Evolutionary conservation across 768 basidiomycete genomes (phyloP), one percentile per base, ranked within the genome.

Genomic region (Pholiota conissans): DNA sequence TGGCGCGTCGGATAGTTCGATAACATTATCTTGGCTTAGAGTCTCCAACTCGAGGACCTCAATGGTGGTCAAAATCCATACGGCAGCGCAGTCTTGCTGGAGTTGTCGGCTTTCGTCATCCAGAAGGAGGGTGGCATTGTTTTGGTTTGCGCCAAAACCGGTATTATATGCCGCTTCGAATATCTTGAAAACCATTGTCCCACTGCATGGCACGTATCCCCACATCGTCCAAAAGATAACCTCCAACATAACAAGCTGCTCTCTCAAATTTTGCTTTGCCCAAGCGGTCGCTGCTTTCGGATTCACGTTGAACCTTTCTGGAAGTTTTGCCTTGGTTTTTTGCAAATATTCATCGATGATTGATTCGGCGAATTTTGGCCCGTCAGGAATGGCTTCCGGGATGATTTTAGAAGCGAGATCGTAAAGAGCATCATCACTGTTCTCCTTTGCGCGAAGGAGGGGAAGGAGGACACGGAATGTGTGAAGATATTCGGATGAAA

Each of bases 201-300:
- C 90, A 34, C 77, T 80, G 63, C 90, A 87, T 0, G 86, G 71
- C 10, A 84, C 82, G 56, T 84, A 87, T 11, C 82, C 85, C 86
- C 89, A 95, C 83, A 94, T 87, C 4, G 86, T 81, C 84, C 91
- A 92, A 71, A 97, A 98, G 45, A 97, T 77, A 30, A 95, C 84
- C 62, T 97, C 93, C 49, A 97, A 74, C 40, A 94, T 67, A 10
- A 86, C 85, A 39, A 93, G 74, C 69, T 96, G 95, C 65, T 95
- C 88, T 65, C 82, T 84, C 29, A 81, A 67, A 65, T 84, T 88
- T 70, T 93, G 87, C 73, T 89, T 90, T 35, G 83, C 87, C 84
- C 86, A 89, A 37, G 73, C 70, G n/a, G 85, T 79, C 9, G 84
- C 86, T 16, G 77, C 76, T 59, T 78, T 79, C 16, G 86, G 86